Evolutionary conservation across 371 early-diverging fungal species (phyloP).

Genomic region (Entomophthora muscae): DNA sequence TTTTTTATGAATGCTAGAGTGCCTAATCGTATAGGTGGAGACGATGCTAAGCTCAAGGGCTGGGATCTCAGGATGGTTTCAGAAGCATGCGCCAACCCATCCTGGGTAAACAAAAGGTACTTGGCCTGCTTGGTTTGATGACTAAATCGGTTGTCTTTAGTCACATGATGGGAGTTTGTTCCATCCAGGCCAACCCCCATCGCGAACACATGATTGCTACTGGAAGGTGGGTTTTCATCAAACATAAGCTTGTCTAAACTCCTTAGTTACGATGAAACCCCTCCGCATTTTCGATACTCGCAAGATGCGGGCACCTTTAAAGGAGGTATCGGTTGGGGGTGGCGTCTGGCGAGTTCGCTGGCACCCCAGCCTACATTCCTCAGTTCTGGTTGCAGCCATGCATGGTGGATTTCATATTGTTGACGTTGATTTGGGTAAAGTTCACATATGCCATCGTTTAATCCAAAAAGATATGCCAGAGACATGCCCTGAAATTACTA

Average conservation of each 20-base stretch:
- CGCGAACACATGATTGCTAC: neutral
- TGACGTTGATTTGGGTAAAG: neutral
- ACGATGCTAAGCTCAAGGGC: slow-evolving; percentile 4
- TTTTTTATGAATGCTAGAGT: neutral
- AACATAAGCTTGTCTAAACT: no score
- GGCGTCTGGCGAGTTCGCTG: slow-evolving; percentile 4
- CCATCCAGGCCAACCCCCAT: slow-evolving; percentile 4
- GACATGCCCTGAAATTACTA: neutral
- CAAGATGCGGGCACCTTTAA: neutral
- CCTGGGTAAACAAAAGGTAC: neutral
- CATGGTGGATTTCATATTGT: slow-evolving; percentile 4
- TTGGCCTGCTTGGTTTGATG: no score
- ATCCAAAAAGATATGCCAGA: neutral
- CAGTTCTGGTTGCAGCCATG: neutral
- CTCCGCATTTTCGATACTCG: slow-evolving; percentile 6
- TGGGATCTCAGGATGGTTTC: slow-evolving; percentile 7
- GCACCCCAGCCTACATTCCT: neutral
- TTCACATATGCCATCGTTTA: neutral
- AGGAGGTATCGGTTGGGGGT: neutral
- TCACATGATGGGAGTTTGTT: slow-evolving; percentile 4
- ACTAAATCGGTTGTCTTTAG: no score
- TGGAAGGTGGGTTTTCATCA: slow-evolving; percentile 5
- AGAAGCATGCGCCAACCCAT: neutral
- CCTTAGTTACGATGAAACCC: slow-evolving; percentile 1
- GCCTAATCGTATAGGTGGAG: neutral